Evolutionary conservation across 2,329 filamentous ascomycete species (phyloP), one percentile per base, ranked within the genome.

Genomic region (Chaetoscypha palmicola): DNA sequence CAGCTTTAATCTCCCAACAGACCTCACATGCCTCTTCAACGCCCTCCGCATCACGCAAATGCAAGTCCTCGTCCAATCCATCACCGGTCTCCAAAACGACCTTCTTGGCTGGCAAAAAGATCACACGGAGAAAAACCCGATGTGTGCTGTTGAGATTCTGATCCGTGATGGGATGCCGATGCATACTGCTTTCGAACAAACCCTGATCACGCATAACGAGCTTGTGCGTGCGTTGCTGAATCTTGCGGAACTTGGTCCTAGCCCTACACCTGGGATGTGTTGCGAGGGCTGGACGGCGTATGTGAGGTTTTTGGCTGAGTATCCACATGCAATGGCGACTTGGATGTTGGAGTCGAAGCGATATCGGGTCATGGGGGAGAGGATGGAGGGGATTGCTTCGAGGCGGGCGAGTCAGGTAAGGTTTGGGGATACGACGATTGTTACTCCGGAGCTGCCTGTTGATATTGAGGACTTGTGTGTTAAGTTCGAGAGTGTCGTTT

Each of bases 41-140:
- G 33, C 30, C 17, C 21, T 31, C 2, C 19, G 31, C 12, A 41
- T 41, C 22, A 32, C 19, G 3, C 39, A 41, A 17, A 41, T 41
- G 39, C 30, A 41, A 12, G 31, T 41, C 20, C 14, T 41, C 10
- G 19, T 34, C 9, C 39, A 41, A 26, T 33, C 30, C 12, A 35
- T 41, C 39, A 32, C 20, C 2, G 39, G 39, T 12, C 22, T 41
- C 4, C 39, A 41, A 20, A 41, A 41, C 10, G 39, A 41, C 24
- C 8, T 41, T 17, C 16, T 41, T n/a, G 39, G 39, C 20, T 41
- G 39, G 39, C 39, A 41, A 12, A 41, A 41, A 22, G 39, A 41
- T 12, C 39, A 41, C n/a, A n/a, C 20, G 4, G 39, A 41, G 21
- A 23, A 23, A 12, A 41, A 41, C 20, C 30, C 28, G 30, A 41